phyloP scores from a whole-genome alignment of 805 yeast genomes.

The Nakazawaea sp. region DNA sequence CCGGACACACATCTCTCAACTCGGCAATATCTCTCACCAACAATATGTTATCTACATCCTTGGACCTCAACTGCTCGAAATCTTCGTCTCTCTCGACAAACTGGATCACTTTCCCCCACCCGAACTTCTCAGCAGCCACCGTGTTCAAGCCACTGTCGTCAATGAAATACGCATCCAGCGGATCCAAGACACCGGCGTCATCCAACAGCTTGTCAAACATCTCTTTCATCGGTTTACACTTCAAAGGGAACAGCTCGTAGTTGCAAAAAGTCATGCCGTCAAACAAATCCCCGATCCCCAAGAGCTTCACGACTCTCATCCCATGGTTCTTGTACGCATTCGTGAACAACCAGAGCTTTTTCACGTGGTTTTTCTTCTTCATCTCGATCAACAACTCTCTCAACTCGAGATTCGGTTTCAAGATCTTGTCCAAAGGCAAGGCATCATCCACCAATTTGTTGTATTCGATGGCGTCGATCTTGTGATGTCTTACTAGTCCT shows the following conservation, averaged over 20 bases:
- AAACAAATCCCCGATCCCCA: slow-evolving; percentile 88
- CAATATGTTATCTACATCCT: slow-evolving; percentile 30
- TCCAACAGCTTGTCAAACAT: slow-evolving; percentile 60
- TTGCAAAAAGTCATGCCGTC: slow-evolving; percentile 95
- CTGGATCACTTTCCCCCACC: slow-evolving; percentile 69
- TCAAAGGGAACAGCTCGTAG: slow-evolving; percentile 59
- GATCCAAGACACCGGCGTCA: slow-evolving; percentile 51
- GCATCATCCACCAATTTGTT: slow-evolving; percentile 89
- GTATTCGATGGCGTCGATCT: slow-evolving; percentile 83
- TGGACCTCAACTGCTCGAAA: slow-evolving; percentile 28
- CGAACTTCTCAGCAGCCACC: slow-evolving; percentile 61
- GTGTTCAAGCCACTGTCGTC: slow-evolving; percentile 86
- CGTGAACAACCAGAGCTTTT: slow-evolving; percentile 85
- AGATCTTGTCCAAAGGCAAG: slow-evolving; percentile 73
- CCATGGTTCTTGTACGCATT: slow-evolving; percentile 94
- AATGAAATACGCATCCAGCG: slow-evolving; percentile 58
- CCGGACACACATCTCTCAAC: slow-evolving; percentile 42
- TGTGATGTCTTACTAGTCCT: slow-evolving; percentile 66
- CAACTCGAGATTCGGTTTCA: slow-evolving; percentile 52
- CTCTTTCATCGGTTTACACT: slow-evolving; percentile 83
- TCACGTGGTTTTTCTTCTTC: slow-evolving; percentile 43
- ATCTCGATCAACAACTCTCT: slow-evolving; percentile 45
- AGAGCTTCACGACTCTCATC: slow-evolving; percentile 62
- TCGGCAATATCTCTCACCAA: slow-evolving; percentile 55
- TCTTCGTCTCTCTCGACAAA: slow-evolving; percentile 67